phyloP scores from a whole-genome alignment of 306 rosid species.

The Vigna hirtella region DNA sequence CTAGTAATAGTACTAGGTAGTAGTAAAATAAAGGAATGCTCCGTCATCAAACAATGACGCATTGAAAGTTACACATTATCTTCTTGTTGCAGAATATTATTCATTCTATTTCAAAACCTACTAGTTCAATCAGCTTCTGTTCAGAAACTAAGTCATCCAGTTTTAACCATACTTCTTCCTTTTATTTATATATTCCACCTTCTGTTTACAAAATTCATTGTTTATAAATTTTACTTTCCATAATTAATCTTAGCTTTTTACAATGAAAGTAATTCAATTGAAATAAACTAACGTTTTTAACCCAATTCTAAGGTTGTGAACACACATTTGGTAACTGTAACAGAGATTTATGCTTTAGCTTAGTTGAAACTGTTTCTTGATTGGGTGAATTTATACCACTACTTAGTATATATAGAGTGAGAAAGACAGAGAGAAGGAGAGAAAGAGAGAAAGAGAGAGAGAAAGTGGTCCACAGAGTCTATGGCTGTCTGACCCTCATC shows the following conservation, averaged over 20 bases:
- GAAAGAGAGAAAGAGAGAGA: not conserved
- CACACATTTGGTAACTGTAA: not conserved
- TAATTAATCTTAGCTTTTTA: not conserved
- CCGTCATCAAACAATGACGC: not conserved
- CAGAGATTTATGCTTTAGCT: not conserved
- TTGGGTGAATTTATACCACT: constrained; percentile 9
- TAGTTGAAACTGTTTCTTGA: constrained; percentile 8
- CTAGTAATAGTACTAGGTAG: not conserved
- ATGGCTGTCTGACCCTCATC: constrained; percentile 71
- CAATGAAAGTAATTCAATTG: too few relatives aligned
- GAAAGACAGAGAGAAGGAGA: not conserved
- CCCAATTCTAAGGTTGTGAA: not conserved
- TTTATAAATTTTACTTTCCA: not conserved
- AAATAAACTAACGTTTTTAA: not conserved
- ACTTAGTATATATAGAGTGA: not conserved
- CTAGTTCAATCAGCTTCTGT: too few relatives aligned
- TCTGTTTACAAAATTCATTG: too few relatives aligned
- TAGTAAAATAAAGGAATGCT: not conserved
- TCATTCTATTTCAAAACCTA: too few relatives aligned
- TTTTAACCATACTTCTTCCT: too few relatives aligned
- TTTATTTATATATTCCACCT: too few relatives aligned
- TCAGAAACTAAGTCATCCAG: too few relatives aligned
- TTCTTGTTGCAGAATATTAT: not conserved
- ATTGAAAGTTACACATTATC: not conserved
- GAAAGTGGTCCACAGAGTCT: constrained; percentile 72